Base-by-base conservation (phyloP, 75 land plant species). In the Pinus tabuliformis region DNA sequence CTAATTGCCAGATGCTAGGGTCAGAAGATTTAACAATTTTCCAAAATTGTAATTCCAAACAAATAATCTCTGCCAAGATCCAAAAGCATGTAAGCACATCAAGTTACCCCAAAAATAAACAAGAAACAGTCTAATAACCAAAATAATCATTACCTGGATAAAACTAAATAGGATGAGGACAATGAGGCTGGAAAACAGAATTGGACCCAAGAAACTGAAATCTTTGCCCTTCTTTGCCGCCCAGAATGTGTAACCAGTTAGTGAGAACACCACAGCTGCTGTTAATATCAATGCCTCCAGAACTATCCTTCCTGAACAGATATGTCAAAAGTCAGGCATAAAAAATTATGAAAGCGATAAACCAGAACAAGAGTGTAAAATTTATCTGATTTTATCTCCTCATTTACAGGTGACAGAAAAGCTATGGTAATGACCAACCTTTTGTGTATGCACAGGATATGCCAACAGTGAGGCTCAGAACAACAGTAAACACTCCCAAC, bases 211-310 rank as follows among this genome's bases (percentile, higher is more conserved):
- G 78, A 63, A 95, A 82, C 89, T 83, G 80, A 97, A 97, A 82
- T 94, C 98, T 76, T 95, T 83, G 59, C 95, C 98, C 79, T 87
- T 90, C 88, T 89, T 92, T 17, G 92, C 77, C 54, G 99, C 99
- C 95, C 95, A 97, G 86, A 96, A 97, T 33, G 99, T 92, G 80
- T 94, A 97, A 11, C 81, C 95, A 78, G 99, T 97, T 59, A 97
- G 74, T 37, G 92, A 81, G 33, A 79, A 75, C 33, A 90, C 93
- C 28, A 94, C 93, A 36, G 85, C 88, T 26, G 93, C 84, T 62
- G 99, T 97, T 62, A 97, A 84, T 57, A 92, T 81, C 73, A 97
- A 70, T 61, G 99, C 98, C 74, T 97, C 89, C 73, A 97, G 85
- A 52, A 97, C 98, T 61, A 95, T 89, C 54, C 20, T 88, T 59